Evolutionary conservation across 352 stramenopile species (phyloP).

Genomic region (Elongisporangium prolatum): DNA sequence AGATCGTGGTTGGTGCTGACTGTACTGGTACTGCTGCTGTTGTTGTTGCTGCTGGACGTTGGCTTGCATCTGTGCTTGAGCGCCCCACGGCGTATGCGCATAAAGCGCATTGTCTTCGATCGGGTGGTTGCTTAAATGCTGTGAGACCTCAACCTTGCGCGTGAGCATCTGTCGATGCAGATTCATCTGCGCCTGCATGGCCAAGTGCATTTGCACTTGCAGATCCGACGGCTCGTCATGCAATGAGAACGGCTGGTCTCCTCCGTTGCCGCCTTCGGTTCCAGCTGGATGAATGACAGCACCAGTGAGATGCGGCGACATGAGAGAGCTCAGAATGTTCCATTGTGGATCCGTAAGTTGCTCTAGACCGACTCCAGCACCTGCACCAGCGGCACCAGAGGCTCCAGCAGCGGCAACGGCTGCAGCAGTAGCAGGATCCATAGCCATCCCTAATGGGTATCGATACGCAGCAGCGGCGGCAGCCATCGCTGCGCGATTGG

Average conservation of each 20-base stretch:
- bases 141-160: constrained; percentile 79
- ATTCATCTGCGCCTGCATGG: constrained; percentile 88
- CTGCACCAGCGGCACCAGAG: constrained; percentile 1
- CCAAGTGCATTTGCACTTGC: constrained; percentile 82
- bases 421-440: constrained; percentile 13
- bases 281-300: constrained; percentile 15
- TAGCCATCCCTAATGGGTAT: constrained; percentile 23
- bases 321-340: constrained; percentile 74
- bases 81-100: constrained; percentile 12
- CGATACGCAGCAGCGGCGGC: constrained; percentile 30
- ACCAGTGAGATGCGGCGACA: constrained; percentile 57
- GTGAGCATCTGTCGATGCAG: constrained; percentile 85
- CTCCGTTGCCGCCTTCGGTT: constrained; percentile 12
- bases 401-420: constrained; percentile 3
- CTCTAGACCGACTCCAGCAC: constrained; percentile 12
- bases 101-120: constrained; percentile 20
- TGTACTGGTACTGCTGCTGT: constrained; percentile 19
- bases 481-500: constrained; percentile 13
- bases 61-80: constrained; percentile 7
- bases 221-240: constrained; percentile 56
- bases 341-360: constrained; percentile 70
- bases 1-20: constrained; percentile 9
- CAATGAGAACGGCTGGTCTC: constrained; percentile 41
- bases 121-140: constrained; percentile 33
- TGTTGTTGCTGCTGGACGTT: constrained; percentile 10